Evolutionary conservation across 805 yeast genomes (phyloP).

Genomic region (Suhomyces xylopsoci): DNA sequence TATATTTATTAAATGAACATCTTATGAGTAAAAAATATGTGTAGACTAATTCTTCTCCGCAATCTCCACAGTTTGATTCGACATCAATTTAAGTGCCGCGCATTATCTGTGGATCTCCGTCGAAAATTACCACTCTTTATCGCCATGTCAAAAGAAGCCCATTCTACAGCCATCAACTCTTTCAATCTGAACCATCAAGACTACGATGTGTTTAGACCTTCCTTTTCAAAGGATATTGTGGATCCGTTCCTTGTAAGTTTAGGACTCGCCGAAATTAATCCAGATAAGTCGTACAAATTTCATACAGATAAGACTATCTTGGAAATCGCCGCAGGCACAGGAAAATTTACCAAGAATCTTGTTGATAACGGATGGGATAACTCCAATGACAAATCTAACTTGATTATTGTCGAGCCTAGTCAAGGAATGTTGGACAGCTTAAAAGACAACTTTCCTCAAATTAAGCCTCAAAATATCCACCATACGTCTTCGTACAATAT

Average conservation of each 20-base stretch:
- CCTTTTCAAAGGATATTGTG: slow-evolving; percentile 43
- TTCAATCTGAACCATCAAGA: slow-evolving; percentile 50
- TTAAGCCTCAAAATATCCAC: slow-evolving; percentile 19
- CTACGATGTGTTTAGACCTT: slow-evolving; percentile 54
- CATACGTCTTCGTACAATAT: slow-evolving; percentile 45
- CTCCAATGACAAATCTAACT: slow-evolving; percentile 11
- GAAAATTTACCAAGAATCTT: slow-evolving; percentile 54
- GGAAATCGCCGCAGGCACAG: slow-evolving; percentile 64
- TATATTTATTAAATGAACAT: neutral
- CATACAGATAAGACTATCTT: slow-evolving; percentile 26
- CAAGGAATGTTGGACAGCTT: slow-evolving; percentile 54
- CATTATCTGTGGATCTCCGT: neutral
- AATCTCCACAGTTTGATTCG: neutral
- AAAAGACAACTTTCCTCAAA: slow-evolving; percentile 42
- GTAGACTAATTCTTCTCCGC: no score
- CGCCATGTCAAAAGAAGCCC: slow-evolving; percentile 13
- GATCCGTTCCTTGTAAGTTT: slow-evolving; percentile 39
- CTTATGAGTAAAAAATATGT: neutral
- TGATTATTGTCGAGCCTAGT: slow-evolving; percentile 54
- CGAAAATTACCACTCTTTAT: neutral
- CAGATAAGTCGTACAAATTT: slow-evolving; percentile 8
- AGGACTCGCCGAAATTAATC: slow-evolving; percentile 19
- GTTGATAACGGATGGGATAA: slow-evolving; percentile 34
- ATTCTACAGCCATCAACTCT: slow-evolving; percentile 42
- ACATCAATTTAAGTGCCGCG: neutral